Evolutionary conservation across 305 asterid genomes (phyloP).

Genomic region (Stenogyne calaminthoides): DNA sequence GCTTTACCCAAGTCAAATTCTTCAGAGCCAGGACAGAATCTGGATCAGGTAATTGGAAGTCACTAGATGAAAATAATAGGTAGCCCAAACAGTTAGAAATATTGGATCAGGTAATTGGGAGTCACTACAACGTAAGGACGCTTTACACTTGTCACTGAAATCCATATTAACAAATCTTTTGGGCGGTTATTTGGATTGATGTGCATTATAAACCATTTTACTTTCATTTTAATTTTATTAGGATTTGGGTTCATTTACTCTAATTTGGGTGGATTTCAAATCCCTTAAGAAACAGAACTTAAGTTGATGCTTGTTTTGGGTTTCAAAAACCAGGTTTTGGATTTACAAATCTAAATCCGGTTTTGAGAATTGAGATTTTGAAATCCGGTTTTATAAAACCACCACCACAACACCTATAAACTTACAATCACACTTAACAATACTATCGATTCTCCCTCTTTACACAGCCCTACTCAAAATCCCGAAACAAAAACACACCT

Average conservation of each 20-base stretch:
- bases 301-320: not conserved
- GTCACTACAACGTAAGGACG: not conserved
- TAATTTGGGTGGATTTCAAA: not conserved
- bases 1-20: conserved; percentile 88
- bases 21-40: conserved; percentile 87
- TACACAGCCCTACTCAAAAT: too few species aligned
- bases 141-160: not conserved
- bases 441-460: too few species aligned
- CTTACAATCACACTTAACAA: too few species aligned
- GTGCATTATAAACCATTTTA: not conserved
- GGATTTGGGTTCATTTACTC: not conserved
- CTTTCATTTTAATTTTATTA: not conserved
- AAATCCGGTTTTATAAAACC: too few species aligned
- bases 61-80: conserved; percentile 23
- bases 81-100: conserved; percentile 16
- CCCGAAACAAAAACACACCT: too few species aligned
- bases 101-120: conserved; percentile 9
- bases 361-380: too few species aligned
- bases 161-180: not conserved
- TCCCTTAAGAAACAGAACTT: not conserved
- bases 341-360: too few species aligned
- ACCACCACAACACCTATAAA: too few species aligned
- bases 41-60: conserved; percentile 76
- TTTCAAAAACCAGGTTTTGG: too few species aligned
- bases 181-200: not conserved